Evolutionary conservation across 495 filamentous ascomycete genomes (phyloP).

Genomic region (Annulohypoxylon maeteangense): DNA sequence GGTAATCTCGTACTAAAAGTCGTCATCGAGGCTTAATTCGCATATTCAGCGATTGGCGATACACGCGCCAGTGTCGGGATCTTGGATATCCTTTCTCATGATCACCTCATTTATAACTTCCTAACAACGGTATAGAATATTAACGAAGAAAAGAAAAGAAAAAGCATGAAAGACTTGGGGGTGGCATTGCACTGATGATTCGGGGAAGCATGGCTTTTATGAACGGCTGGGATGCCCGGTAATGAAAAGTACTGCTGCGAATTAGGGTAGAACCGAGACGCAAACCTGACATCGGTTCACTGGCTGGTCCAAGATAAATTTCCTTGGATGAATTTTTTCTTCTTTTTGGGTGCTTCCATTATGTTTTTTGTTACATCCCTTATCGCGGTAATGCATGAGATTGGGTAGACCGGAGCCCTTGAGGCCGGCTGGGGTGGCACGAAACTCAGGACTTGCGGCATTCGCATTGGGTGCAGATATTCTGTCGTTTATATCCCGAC

Average conservation of each 20-base stretch:
- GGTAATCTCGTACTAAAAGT: constrained; percentile 88
- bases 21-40: constrained; percentile 69
- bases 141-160: constrained; percentile 27
- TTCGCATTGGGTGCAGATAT: constrained; percentile 32
- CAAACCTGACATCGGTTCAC: constrained; percentile 20
- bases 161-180: constrained; percentile 28
- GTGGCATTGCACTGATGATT: constrained; percentile 28
- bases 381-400: constrained; percentile 20
- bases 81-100: constrained; percentile 21
- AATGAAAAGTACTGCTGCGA: constrained; percentile 31
- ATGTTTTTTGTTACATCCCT: neutral
- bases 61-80: constrained; percentile 5
- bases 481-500: constrained; percentile 11
- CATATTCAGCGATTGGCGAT: neutral
- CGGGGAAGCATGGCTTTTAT: constrained; percentile 30
- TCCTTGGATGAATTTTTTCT: constrained; percentile 6
- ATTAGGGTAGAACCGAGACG: constrained; percentile 24
- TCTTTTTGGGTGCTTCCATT: neutral
- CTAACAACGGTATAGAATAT: constrained; percentile 20
- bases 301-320: constrained; percentile 16
- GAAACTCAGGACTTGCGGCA: constrained; percentile 8
- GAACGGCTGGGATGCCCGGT: constrained; percentile 31
- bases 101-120: neutral
- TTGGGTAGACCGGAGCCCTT: constrained; percentile 33
- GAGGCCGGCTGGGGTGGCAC: constrained; percentile 26